Conservation (phyloP, 345 rosid genomes). For the Euphorbia lathyris region DNA sequence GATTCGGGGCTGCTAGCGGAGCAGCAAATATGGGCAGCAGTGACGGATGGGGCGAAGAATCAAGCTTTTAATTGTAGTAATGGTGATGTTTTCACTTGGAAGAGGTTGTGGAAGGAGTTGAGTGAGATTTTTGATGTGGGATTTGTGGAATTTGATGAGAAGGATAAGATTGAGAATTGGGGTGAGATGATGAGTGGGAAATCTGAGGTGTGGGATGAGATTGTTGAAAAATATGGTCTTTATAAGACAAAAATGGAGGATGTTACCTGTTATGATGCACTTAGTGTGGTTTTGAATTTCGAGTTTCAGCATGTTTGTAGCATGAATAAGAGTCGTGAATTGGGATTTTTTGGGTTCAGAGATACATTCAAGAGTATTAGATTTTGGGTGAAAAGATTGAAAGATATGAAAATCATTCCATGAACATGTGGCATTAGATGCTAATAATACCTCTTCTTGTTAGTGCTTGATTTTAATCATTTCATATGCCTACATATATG, state of each 20-base stretch:
- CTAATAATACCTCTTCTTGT: too few species aligned
- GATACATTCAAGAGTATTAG: conserved; percentile 28
- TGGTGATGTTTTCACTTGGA: conserved; percentile 35
- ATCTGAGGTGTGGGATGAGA: conserved; percentile 32
- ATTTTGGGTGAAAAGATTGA: conserved; percentile 31
- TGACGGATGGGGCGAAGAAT: conserved; percentile 6
- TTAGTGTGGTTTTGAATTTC: conserved; percentile 15
- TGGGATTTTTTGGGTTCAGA: conserved; percentile 29
- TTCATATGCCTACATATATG: too few species aligned
- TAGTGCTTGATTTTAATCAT: too few species aligned
- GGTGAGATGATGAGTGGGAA: conserved; percentile 22
- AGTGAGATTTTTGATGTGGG: conserved; percentile 26
- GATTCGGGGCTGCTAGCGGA: conserved; percentile 32
- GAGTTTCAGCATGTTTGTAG: conserved; percentile 36
- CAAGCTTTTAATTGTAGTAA: conserved; percentile 38
- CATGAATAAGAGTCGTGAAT: conserved; percentile 43
- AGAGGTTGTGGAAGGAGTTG: conserved; percentile 28
- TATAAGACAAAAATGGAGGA: conserved; percentile 32
- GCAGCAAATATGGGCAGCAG: conserved; percentile 36
- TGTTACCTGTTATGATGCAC: conserved; percentile 24
- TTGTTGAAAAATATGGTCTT: conserved; percentile 31
- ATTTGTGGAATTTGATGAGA: conserved; percentile 29
- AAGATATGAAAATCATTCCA: conserved; percentile 37
- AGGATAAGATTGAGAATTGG: conserved; percentile 20
- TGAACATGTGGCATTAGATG: background rate